Conservation (phyloP, 108 stramenopile species). For the Ochromonas danica region DNA sequence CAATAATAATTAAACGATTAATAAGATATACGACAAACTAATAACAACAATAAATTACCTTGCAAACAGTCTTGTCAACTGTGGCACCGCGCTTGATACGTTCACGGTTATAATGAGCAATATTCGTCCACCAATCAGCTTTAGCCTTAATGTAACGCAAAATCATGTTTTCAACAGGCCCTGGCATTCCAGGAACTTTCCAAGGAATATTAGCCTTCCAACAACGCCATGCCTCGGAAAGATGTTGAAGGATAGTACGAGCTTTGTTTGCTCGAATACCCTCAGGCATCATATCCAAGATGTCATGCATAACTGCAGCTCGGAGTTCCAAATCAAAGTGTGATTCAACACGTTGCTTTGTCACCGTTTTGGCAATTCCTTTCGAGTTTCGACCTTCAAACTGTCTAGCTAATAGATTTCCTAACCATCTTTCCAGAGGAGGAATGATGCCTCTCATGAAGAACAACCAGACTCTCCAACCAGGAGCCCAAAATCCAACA, state of each 20-base stretch:
- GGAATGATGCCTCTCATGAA: conserved; percentile 96
- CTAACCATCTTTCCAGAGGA: conserved; percentile 94
- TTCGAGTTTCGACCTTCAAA: conserved; percentile 96
- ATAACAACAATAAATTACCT: conserved; percentile 30
- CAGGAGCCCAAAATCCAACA: conserved; percentile 98
- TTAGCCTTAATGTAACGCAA: conserved; percentile 98
- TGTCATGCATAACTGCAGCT: conserved; percentile 99
- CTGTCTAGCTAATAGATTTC: conserved; percentile 95
- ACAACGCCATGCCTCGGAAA: conserved; percentile 96
- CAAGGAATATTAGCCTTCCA: conserved; percentile 71
- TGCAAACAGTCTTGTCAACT: conserved; percentile 98
- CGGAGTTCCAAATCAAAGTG: conserved; percentile 98
- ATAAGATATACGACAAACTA: background rate
- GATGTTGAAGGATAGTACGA: conserved; percentile 90
- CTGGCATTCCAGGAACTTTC: conserved; percentile 88
- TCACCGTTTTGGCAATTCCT: conserved; percentile 94
- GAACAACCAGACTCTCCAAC: conserved; percentile 99
- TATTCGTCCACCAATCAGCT: conserved; percentile 95
- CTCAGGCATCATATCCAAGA: conserved; percentile 99
- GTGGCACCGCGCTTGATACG: conserved; percentile 98
- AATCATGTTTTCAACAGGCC: conserved; percentile 99
- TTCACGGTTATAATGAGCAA: conserved; percentile 96
- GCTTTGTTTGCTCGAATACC: conserved; percentile 98
- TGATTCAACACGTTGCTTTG: conserved; percentile 97
- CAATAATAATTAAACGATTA: background rate